Base-by-base conservation (phyloP, 2,329 filamentous ascomycete species). In the Fusarium verticillioides region DNA sequence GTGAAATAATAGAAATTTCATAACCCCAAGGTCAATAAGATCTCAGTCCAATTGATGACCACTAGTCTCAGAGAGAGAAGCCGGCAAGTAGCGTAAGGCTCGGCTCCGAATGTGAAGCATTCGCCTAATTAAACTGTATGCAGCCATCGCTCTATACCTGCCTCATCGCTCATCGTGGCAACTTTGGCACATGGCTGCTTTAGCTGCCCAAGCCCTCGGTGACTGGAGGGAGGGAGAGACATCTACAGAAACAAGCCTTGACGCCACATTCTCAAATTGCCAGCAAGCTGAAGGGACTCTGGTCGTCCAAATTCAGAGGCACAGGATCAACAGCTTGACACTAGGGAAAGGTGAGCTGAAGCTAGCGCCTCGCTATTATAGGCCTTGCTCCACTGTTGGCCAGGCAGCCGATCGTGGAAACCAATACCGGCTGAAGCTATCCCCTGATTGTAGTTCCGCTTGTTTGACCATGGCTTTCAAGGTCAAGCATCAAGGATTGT, bases 201-300 rank as follows among this genome's bases (percentile, higher is more conserved):
- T 56, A 32, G 50, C 49, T 54, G 53, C 44, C 64, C 62, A 70
- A 69, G 37, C 70, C 61, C 57, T 73, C 66, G 70, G 66, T 70
- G 70, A 70, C 23, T 37, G 26, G 30, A 67, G 52, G 66, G 70
- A 60, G 43, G 40, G n/a, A 58, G 49, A 65, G 47, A 60, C 67
- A 65, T 52, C 23, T 28, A 60, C 28, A 56, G 60, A 73, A 73
- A 52, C 56, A 49, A 66, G 28, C 23, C 9, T 16, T 39, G 44
- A 43, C 60, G 65, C 65, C 70, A 59, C 70, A 52, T 62, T 73
- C 57, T 56, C 47, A 19, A 64, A 57, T 43, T 42, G 39, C 12
- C 28, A 23, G 37, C 36, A 46, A 66, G 32, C n/a, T 42, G 37
- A 56, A 73, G 70, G 70, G 70, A 73, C 60, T 30, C 23, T 28